phyloP scores from a whole-genome alignment of 306 rosid genomes.

The Pterocarpus santalinus region DNA sequence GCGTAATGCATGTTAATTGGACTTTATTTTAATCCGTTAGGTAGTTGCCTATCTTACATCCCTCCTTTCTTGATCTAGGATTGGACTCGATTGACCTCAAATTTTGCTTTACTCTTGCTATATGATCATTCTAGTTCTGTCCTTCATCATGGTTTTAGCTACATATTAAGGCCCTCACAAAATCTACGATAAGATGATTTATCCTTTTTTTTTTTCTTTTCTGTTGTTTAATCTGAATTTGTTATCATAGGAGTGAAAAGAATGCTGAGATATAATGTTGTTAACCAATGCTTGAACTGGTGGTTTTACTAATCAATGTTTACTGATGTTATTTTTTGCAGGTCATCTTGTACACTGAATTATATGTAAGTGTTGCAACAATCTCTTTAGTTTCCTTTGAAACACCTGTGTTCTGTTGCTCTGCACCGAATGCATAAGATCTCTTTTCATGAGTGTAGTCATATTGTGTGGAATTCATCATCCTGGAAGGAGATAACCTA shows the following conservation, averaged over 20 bases:
- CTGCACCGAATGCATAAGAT: constrained; percentile 2
- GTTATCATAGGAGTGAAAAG: constrained; percentile 3
- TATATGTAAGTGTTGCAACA: constrained; percentile 71
- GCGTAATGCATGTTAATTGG: constrained; percentile 1
- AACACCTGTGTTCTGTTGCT: constrained; percentile 9
- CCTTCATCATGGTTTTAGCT: constrained; percentile 4
- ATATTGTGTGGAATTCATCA: constrained; percentile 83
- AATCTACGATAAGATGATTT: background rate
- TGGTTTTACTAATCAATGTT: constrained; percentile 34
- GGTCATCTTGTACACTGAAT: constrained; percentile 76
- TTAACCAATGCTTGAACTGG: background rate
- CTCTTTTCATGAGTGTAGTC: constrained; percentile 56
- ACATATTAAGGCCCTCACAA: constrained; percentile 4
- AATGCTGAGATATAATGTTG: constrained; percentile 12
- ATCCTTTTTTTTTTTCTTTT: background rate
- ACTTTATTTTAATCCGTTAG: background rate
- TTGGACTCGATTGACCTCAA: background rate
- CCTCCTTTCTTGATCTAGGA: too few relatives aligned
- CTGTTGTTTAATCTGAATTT: background rate
- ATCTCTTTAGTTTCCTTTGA: background rate
- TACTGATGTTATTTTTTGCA: constrained; percentile 54
- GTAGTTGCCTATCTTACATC: too few relatives aligned
- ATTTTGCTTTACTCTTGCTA: background rate
- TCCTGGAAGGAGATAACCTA: constrained; percentile 90
- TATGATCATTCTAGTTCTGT: background rate